These are phyloP conservation scores for Pseudogymnoascus sp. DNA, from an alignment of 2,329 filamentous ascomycete species.

Conservation along the genomic window DNA sequence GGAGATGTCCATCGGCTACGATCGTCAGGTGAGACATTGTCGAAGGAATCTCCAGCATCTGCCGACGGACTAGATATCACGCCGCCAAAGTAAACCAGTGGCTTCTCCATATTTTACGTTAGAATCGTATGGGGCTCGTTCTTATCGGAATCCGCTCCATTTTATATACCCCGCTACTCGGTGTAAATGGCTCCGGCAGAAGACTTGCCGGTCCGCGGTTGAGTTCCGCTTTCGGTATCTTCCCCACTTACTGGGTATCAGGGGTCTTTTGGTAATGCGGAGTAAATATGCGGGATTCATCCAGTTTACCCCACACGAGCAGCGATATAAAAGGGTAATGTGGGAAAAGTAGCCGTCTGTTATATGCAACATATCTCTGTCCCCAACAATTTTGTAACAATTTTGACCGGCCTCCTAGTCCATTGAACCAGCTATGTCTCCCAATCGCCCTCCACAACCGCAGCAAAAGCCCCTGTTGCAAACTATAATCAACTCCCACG, in stretches of 20 bases:
- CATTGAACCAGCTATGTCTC: not conserved
- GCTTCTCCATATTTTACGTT: not conserved
- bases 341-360: not conserved
- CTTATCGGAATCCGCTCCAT: not conserved
- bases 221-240: not conserved
- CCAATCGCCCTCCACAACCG: not conserved
- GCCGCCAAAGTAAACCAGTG: not conserved
- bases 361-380: not conserved
- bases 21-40: too few relatives aligned
- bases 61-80: not conserved
- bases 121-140: not conserved
- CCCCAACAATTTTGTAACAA: not conserved
- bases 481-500: conserved; percentile 50
- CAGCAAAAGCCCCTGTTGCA: conserved; percentile 36
- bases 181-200: not conserved
- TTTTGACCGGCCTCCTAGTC: not conserved
- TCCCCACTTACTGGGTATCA: not conserved
- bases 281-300: conserved; percentile 1
- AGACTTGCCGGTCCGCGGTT: not conserved
- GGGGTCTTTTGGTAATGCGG: not conserved
- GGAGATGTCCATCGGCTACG: not conserved
- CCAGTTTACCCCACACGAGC: not conserved
- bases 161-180: conserved; percentile 3
- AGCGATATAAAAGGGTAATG: conserved; percentile 1
- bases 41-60: not conserved